Base-by-base conservation (phyloP, 352 stramenopile species). In the Phytophthora pluvialis region DNA sequence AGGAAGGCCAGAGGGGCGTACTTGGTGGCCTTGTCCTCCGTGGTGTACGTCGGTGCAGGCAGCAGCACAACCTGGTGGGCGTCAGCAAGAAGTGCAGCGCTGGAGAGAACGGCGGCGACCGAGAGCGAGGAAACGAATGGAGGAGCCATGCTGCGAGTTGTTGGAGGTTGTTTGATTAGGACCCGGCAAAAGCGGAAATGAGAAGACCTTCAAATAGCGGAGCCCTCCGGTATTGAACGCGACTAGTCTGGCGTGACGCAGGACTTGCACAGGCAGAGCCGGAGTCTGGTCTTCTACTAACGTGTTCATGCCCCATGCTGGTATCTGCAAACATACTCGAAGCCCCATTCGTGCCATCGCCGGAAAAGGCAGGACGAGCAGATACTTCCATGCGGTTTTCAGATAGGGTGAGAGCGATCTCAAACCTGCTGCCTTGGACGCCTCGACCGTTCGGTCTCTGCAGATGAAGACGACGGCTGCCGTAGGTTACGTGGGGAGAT, bases 1-100 rank as follows among this genome's bases (percentile, higher is more conserved):
- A 86, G 67, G 68, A 83, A 83, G 29, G 74, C 74, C 39, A 82
- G 56, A 9, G 76, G 78, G 3, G 75, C 72, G 60, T 79, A 80
- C 69, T 77, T 73, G 49, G 72, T 75, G 48, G 51, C 68, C 29
- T 68, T 64, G 43, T 70, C 55, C 31, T 70, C 58, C n/a, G 76
- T 72, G 3, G 57, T 83, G 58, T 73, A 83, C 25, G 72, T 83
- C 39, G 75, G 75, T 5, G 64, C 57, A 9, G 75, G 75, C 8
- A 81, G 62, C 29, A 79, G 70, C 38, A 83, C 72, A 54, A 75
- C 70, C 43, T 79, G 70, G 56, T 83, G 75, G 4, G 72, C 75
- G 16, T 78, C 57, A 3, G 64, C 49, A n/a, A n/a, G 58, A 29
- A 80, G 29, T 8, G 49, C 54, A 29, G 58, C 40, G 26, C 48